Base-by-base conservation (phyloP, 176 grass and related monocot genomes). In the Triticum monococcum region DNA sequence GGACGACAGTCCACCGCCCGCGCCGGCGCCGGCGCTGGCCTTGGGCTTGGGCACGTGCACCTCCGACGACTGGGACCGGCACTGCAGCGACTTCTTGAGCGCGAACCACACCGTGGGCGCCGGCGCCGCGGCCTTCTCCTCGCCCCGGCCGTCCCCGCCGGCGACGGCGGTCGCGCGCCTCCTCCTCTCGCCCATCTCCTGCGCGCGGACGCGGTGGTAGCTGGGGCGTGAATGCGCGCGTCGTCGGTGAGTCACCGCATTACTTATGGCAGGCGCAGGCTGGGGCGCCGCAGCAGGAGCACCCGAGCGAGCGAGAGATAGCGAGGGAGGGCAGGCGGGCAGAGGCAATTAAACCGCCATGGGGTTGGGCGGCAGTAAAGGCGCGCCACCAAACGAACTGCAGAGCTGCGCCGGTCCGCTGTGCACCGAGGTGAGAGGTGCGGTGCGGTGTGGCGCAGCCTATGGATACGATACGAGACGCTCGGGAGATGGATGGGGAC, bases 31-130 rank as follows among this genome's bases (percentile, higher is more conserved):
- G 41, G 61, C 8, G 2, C 72, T 67, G 28, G 86, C 59, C 84
- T 89, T 95, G 62, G 90, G 80, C 81, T 88, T 85, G 8, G 97
- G 97, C 33, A 94, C 92, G 81, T 96, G 90, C 26, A 98, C 97
- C 38, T 98, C 97, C 14, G 92, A 94, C n/a, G 92, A 94, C 68
- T 77, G 88, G 0, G 97, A 96, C 69, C 88, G 93, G 91, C 97
- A 98, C 40, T 98, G 97, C 78, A 98, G 97, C 35, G 97, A 98
- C 76, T 78, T 94, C 85, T 92, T 98, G 2, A 98, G 91, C 45
- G 94, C 86, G 69, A 98, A 92, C 97, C 97, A 98, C 57, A 94
- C 92, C 30, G 90, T 94, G 25, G 97, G 97, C 52, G 91, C 62
- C 1, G 89, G 6, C 10, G 70, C 14, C 30, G 89, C 41, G 5